Evolutionary conservation across 148 eudicot genomes (phyloP), one percentile per base, ranked within the genome.

Genomic region (Pharnaceum exiguum): DNA sequence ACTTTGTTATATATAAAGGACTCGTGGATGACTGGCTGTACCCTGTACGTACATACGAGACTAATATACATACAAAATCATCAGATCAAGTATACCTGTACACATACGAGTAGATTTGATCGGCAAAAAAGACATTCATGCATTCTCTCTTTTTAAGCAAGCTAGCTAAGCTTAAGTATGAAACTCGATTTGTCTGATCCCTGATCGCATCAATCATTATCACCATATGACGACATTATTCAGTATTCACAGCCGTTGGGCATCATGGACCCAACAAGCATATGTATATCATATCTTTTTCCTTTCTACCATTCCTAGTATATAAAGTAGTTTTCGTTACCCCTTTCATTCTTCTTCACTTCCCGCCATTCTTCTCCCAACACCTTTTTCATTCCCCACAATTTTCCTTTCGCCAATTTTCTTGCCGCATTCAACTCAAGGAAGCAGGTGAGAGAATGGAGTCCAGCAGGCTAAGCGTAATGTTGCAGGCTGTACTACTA

Each of bases 351-450:
- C 18, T 19, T 11, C 19, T 12, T 0, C 50, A 30, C 45, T 59
- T 43, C 64, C 56, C 50, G 42, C 71, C 54, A 30, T 58, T 51
- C 39, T 10, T 27, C 55, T 32, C 29, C 57, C 44, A 26, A 31
- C 36, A n/a, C 32, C 29, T 38, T 40, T 45, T 46, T 19, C 17
- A 30, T n/a, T 29, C 17, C 45, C 37, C 37, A 7, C 28, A 22
- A 16, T 28, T 26, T 26, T 17, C 46, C 38, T 64, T 50, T 17
- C 31, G n/a, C n/a, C n/a, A n/a, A n/a, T 42, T 52, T 51, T 21
- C 17, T 54, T 19, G 54, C 22, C 4, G 35, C 15, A 39, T 18
- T 24, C 5, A 3, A 7, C 3, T 44, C 22, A 12, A 5, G n/a
- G 9, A 63, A 5, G 7, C 11, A 57, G 17, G 31, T 29, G 18